These are phyloP conservation scores for Penicillium capsulatum DNA, from an alignment of 2,329 filamentous ascomycete genomes.

Conservation along the genomic window DNA sequence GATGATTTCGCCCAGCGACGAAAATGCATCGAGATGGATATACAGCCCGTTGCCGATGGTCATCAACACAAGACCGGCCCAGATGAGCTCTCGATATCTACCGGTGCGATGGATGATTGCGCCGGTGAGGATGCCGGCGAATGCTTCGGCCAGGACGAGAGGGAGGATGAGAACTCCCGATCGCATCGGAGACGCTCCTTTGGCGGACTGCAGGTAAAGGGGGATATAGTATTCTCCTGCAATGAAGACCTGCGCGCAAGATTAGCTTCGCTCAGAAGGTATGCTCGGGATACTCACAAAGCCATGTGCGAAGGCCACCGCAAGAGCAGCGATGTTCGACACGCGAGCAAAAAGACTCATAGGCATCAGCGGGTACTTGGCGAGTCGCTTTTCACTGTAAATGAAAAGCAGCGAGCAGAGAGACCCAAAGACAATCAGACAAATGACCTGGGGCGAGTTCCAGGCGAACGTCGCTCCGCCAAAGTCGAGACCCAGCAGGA, in stretches of 20 bases:
- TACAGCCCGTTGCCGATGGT: slow-evolving; percentile 48
- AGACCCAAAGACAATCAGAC: slow-evolving; percentile 50
- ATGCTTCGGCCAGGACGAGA: slow-evolving; percentile 48
- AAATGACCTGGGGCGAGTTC: slow-evolving; percentile 53
- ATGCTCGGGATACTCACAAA: slow-evolving; percentile 30
- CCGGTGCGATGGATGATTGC: slow-evolving; percentile 50
- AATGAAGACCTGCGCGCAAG: slow-evolving; percentile 54
- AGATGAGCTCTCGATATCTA: slow-evolving; percentile 47
- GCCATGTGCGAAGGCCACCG: slow-evolving; percentile 47
- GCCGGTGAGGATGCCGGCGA: slow-evolving; percentile 46
- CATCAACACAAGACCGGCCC: slow-evolving; percentile 41
- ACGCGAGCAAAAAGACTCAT: slow-evolving; percentile 55
- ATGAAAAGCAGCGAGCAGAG: slow-evolving; percentile 52
- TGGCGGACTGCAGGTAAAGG: slow-evolving; percentile 67
- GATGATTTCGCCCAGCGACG: slow-evolving; percentile 42
- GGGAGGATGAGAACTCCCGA: slow-evolving; percentile 60
- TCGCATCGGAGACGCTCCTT: slow-evolving; percentile 56
- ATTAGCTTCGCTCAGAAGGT: neutral
- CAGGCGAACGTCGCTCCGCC: slow-evolving; percentile 53
- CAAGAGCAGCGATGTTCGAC: slow-evolving; percentile 57
- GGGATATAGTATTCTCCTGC: slow-evolving; percentile 67
- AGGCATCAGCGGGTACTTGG: slow-evolving; percentile 65
- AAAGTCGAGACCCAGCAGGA: slow-evolving; percentile 53
- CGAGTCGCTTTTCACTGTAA: slow-evolving; percentile 60
- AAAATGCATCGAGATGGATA: slow-evolving; percentile 38